A percentile compares a stretch with the other conserved stretches of the same genome.
Evolutionary conservation across 1,139 yeast genomes (phyloP).

Genomic region (Lodderomyces theae): DNA sequence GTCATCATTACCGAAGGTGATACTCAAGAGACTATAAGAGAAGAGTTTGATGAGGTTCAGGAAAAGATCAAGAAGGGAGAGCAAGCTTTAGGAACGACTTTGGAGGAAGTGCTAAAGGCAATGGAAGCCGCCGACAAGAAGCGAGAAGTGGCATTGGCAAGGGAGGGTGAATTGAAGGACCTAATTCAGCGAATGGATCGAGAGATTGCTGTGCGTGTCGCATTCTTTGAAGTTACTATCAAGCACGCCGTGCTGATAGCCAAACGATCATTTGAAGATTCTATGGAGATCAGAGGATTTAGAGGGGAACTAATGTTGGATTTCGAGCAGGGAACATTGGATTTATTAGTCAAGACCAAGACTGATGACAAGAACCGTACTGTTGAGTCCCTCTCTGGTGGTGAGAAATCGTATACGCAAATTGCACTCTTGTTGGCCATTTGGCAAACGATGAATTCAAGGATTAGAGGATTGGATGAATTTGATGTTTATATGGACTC

Average conservation of each 20-base stretch:
- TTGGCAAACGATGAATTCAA: slow-evolving; percentile 90
- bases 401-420: slow-evolving; percentile 93
- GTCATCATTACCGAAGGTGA: slow-evolving; percentile 30
- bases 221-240: slow-evolving; percentile 49
- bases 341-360: slow-evolving; percentile 60
- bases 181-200: slow-evolving; percentile 25
- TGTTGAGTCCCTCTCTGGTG: slow-evolving; percentile 89
- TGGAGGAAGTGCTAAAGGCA: slow-evolving; percentile 39
- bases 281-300: slow-evolving; percentile 68
- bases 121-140: slow-evolving; percentile 23
- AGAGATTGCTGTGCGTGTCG: slow-evolving; percentile 47
- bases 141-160: slow-evolving; percentile 30
- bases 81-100: slow-evolving; percentile 30
- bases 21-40: slow-evolving; percentile 34
- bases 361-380: slow-evolving; percentile 56
- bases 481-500: slow-evolving; percentile 99
- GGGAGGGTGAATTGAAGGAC: slow-evolving; percentile 22
- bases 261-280: slow-evolving; percentile 49
- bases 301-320: slow-evolving; percentile 70
- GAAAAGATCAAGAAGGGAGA: slow-evolving; percentile 39
- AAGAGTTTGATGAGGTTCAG: slow-evolving; percentile 32
- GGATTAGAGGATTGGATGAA: slow-evolving; percentile 88
- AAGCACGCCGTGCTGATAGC: slow-evolving; percentile 33
- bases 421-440: slow-evolving; percentile 83
- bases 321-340: slow-evolving; percentile 47